Evolutionary conservation across 257 asterid species (phyloP).

Genomic region (Ilex asprella): DNA sequence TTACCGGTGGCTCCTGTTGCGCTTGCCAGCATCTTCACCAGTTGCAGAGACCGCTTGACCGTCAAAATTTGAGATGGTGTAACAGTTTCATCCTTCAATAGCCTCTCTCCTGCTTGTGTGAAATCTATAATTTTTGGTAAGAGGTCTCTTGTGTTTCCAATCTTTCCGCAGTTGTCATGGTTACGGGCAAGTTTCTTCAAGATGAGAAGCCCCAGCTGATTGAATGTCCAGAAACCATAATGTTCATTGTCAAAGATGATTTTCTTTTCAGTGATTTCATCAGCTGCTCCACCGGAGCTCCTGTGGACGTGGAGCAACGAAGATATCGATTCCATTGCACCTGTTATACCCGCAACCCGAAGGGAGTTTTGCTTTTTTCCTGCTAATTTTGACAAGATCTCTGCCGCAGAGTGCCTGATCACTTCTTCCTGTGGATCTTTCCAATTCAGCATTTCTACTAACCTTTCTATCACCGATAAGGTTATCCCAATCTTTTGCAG

Average conservation of each 20-base stretch:
- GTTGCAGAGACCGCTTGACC: conserved; percentile 68
- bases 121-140: conserved; percentile 76
- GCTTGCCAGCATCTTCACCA: conserved; percentile 67
- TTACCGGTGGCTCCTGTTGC: conserved; percentile 68
- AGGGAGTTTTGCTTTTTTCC: conserved; percentile 61
- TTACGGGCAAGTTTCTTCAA: conserved; percentile 85
- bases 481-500: conserved; percentile 85
- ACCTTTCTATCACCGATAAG: conserved; percentile 58
- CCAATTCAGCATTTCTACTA: conserved; percentile 93
- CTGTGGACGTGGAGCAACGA: conserved; percentile 56
- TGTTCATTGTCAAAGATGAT: conserved; percentile 34
- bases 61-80: conserved; percentile 57
- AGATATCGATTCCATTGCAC: conserved; percentile 82
- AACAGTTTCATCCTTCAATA: conserved; percentile 44
- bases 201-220: conserved; percentile 80
- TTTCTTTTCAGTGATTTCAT: conserved; percentile 66
- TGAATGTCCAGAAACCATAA: conserved; percentile 64
- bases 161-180: conserved; percentile 71
- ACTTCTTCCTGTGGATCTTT: conserved; percentile 73
- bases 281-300: conserved; percentile 38
- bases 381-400: conserved; percentile 51
- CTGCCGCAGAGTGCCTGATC: conserved; percentile 74
- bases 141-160: conserved; percentile 77
- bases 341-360: conserved; percentile 74
- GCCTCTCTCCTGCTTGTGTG: conserved; percentile 59